Conservation (phyloP, 805 yeast genomes). For the Candida odintsovae region DNA sequence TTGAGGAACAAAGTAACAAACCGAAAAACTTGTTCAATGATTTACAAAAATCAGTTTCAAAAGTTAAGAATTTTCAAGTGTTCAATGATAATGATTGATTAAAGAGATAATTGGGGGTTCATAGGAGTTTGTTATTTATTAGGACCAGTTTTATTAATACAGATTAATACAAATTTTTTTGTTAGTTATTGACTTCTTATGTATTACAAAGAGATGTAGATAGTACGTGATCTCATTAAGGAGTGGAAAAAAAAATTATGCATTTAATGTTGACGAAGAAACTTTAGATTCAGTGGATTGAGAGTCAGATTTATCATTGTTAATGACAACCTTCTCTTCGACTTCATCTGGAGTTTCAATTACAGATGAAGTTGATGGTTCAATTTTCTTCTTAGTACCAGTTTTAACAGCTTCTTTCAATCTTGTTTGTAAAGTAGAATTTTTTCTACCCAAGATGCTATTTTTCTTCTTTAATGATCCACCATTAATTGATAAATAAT, state of each 20-base stretch:
- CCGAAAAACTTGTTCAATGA: slow-evolving; percentile 26
- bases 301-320: neutral
- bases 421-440: slow-evolving; percentile 19
- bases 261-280: neutral
- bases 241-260: neutral
- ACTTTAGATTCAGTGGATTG: neutral
- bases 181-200: too few species aligned
- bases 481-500: slow-evolving; percentile 12
- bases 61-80: neutral
- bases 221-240: too few species aligned
- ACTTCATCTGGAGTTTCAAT: slow-evolving; percentile 1
- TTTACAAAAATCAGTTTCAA: slow-evolving; percentile 1
- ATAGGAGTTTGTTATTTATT: neutral
- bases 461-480: slow-evolving; percentile 10
- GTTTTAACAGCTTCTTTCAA: slow-evolving; percentile 22
- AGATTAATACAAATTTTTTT: too few species aligned
- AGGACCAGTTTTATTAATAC: too few species aligned
- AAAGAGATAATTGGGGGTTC: neutral
- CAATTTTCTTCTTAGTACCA: slow-evolving; percentile 9
- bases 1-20: slow-evolving; percentile 21
- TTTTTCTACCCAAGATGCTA: slow-evolving; percentile 12
- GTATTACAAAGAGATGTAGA: too few species aligned
- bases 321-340: neutral
- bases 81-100: neutral
- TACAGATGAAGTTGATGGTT: neutral